Base-by-base conservation (phyloP, 140 eudicot species). In the Bidens hawaiensis region DNA sequence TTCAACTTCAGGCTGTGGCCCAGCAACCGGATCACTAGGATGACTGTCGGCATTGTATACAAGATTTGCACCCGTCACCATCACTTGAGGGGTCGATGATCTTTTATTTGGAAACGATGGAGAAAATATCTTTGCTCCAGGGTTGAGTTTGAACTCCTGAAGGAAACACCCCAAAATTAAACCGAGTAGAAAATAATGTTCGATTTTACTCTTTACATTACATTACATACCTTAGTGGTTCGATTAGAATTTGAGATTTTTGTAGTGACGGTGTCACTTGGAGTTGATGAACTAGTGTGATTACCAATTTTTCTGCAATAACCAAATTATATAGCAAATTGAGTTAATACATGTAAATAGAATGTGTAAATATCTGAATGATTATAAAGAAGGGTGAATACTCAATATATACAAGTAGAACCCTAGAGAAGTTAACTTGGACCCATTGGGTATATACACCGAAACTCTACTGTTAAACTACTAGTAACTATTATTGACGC, bases 141-240 rank as follows among this genome's bases (percentile, higher is more conserved):
- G 99, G 64, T 91, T 91, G 68, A 91, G 96, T 81, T 91, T 91
- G 47, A 74, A 87, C 71, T 85, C 95, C 96, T 86, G 14, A 11
- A 38, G 12, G 12, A 3, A 38, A 38, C 12, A 11, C n/a, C n/a
- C n/a, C n/a, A 30, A 13, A 31, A 33, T 27, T 41, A 59, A 17
- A 58, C 34, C 5, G 21, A 25, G 23, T 51, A 59, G 27, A 43
- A 43, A 41, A 23, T 10, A 63, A 51, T 26, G 28, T 41, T 31
- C 30, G 12, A n/a, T n/a, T n/a, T n/a, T n/a, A n/a, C n/a, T n/a
- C n/a, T 34, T 12, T 33, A 31, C 42, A n/a, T 22, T 22, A 22
- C 24, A 53, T 75, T 45, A 62, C 64, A 67, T 75, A 85, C 97
- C 97, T 85, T 85, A 13, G 80, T 13, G 30, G 71, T 19, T 72